These are phyloP conservation scores for Termitomyces eurrhizus DNA, from an alignment of 768 basidiomycete genomes.

Conservation along the genomic window DNA sequence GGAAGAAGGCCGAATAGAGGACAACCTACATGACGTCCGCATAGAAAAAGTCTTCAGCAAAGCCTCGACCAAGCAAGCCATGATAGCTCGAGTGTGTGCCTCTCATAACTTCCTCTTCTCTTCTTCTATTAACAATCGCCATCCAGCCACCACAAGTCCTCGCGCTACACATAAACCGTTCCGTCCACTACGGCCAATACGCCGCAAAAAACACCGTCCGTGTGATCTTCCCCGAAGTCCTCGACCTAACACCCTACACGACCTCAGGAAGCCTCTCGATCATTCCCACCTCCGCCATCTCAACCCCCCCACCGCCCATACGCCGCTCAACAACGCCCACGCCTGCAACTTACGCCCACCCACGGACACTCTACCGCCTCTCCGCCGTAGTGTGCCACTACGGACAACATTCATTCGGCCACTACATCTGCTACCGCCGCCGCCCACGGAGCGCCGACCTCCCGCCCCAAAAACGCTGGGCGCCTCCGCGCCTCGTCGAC, in stretches of 20 bases:
- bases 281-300: slow-evolving; percentile 66
- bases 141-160: slow-evolving; percentile 82
- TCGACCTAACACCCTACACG: slow-evolving; percentile 87
- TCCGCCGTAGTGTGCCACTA: slow-evolving; percentile 88
- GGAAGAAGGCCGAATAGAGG: slow-evolving; percentile 75
- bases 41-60: slow-evolving; percentile 74
- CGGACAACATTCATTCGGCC: slow-evolving; percentile 89
- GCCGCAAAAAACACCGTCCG: slow-evolving; percentile 82
- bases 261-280: slow-evolving; percentile 78
- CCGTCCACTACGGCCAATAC: slow-evolving; percentile 71
- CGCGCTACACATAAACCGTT: slow-evolving; percentile 88
- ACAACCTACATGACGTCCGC: slow-evolving; percentile 75
- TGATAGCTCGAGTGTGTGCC: slow-evolving; percentile 76
- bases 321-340: slow-evolving; percentile 54
- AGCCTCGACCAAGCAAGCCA: slow-evolving; percentile 85
- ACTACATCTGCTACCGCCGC: slow-evolving; percentile 89
- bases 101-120: not conserved
- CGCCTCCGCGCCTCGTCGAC: slow-evolving; percentile 30
- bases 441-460: slow-evolving; percentile 56
- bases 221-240: slow-evolving; percentile 79
- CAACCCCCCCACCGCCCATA: slow-evolving; percentile 48
- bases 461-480: slow-evolving; percentile 33
- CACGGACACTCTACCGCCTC: slow-evolving; percentile 82
- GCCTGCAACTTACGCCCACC: slow-evolving; percentile 43
- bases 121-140: not conserved